A percentile compares a stretch with the other conserved stretches of the same genome.
phyloP scores from a whole-genome alignment of 192 early-diverging fungal genomes.

The Backusella macrospora region DNA sequence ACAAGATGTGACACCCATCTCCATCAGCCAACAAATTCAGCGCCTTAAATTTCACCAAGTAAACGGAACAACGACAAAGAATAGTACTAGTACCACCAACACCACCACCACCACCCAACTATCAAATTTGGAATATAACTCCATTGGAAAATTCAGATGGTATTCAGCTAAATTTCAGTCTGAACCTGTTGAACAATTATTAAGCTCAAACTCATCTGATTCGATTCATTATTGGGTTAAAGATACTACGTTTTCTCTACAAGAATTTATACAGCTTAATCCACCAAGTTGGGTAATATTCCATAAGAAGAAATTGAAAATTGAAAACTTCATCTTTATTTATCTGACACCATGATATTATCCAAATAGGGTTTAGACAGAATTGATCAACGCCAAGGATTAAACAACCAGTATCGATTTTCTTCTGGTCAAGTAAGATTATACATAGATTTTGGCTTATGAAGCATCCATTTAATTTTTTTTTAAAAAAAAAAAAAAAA shows the following conservation, averaged over 20 bases:
- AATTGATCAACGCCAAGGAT: slow-evolving; percentile 39
- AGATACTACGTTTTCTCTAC: slow-evolving; percentile 30
- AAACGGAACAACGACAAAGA: not conserved
- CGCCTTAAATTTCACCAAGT: slow-evolving; percentile 18
- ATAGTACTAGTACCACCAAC: not conserved
- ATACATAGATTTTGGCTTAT: not conserved
- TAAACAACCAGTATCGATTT: slow-evolving; percentile 34
- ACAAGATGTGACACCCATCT: slow-evolving; percentile 11
- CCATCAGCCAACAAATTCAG: slow-evolving; percentile 29
- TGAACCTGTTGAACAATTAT: slow-evolving; percentile 17
- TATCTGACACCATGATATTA: slow-evolving; percentile 2
- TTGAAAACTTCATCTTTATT: not conserved
- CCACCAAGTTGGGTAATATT: slow-evolving; percentile 37
- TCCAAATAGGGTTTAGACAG: slow-evolving; percentile 33
- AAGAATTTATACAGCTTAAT: slow-evolving; percentile 38
- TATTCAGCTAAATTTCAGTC: slow-evolving; percentile 36
- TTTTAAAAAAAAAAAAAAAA: not conserved
- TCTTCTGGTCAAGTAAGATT: slow-evolving; percentile 24
- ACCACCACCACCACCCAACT: not conserved
- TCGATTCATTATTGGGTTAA: slow-evolving; percentile 38
- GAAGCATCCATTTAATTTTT: not conserved
- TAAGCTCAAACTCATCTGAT: not conserved
- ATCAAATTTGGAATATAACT: not conserved
- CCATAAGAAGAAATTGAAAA: not conserved
- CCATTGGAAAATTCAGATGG: slow-evolving; percentile 41